These are phyloP conservation scores for Lipomyces kockii DNA, from an alignment of 805 yeast genomes.

Conservation along the genomic window DNA sequence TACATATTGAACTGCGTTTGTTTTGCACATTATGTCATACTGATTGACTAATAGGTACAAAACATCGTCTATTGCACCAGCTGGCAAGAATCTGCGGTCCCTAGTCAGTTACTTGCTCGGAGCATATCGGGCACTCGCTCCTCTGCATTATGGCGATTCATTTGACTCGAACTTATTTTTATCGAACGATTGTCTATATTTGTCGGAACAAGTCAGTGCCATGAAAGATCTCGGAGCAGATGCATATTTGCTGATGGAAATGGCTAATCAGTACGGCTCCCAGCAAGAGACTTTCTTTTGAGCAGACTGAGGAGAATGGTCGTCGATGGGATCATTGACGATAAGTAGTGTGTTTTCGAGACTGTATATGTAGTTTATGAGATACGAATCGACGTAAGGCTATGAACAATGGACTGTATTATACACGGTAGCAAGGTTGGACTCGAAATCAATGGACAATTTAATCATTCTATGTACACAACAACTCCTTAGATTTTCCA, in stretches of 20 bases:
- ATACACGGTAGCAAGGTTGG: not conserved
- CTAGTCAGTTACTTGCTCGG: constrained; percentile 25
- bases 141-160: constrained; percentile 28
- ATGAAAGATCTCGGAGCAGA: constrained; percentile 32
- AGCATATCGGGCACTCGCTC: constrained; percentile 33
- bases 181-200: constrained; percentile 30
- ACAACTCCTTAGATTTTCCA: not conserved
- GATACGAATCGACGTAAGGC: not conserved
- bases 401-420: not conserved
- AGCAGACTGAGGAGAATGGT: not conserved
- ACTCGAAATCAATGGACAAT: not conserved
- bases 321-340: not conserved
- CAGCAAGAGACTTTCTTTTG: not conserved
- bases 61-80: constrained; percentile 26
- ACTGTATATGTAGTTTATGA: not conserved
- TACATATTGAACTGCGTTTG: not conserved
- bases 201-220: constrained; percentile 31
- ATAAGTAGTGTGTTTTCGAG: not conserved
- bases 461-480: constrained; percentile 1
- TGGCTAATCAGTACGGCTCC: constrained; percentile 16
- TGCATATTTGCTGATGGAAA: constrained; percentile 34
- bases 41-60: constrained; percentile 6
- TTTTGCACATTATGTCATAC: not conserved
- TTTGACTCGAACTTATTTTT: constrained; percentile 26
- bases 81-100: constrained; percentile 22